These are phyloP conservation scores for Haberlea rhodopensis DNA, from an alignment of 257 asterid species.

Conservation along the genomic window DNA sequence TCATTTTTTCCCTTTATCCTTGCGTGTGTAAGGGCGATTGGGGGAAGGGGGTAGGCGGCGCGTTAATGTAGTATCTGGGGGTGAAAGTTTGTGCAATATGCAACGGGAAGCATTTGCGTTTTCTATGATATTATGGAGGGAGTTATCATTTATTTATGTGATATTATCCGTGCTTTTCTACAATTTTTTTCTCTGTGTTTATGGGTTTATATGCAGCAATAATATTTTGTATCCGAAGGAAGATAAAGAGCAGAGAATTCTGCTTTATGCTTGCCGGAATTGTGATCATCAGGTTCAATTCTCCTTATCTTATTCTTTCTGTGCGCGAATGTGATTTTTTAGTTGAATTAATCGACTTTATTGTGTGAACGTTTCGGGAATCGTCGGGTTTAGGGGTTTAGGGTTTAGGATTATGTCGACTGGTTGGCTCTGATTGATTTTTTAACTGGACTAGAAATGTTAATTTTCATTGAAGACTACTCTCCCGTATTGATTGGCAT, in stretches of 20 bases:
- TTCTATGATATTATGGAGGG: neutral
- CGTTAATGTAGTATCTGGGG: neutral
- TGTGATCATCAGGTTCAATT: constrained; percentile 77
- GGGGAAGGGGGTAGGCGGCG: neutral
- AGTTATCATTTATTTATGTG: neutral
- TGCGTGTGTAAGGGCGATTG: neutral
- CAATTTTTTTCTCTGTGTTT: neutral
- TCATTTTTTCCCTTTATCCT: neutral
- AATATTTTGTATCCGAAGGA: constrained; percentile 83
- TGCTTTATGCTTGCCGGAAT: constrained; percentile 86
- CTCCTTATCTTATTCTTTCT: neutral
- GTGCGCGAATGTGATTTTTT: neutral
- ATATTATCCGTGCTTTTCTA: neutral
- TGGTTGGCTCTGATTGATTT: neutral
- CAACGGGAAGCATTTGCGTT: neutral
- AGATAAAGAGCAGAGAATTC: constrained; percentile 74
- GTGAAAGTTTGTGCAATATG: neutral
- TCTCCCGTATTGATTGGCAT: neutral
- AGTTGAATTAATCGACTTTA: neutral
- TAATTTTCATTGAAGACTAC: neutral
- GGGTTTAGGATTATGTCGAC: constrained; percentile 23
- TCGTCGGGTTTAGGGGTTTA: neutral
- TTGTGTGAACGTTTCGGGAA: neutral
- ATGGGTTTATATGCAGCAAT: constrained; percentile 41
- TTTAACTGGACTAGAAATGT: neutral